Evolutionary conservation across 345 rosid genomes (phyloP).

Genomic region (Barbarea vulgaris): DNA sequence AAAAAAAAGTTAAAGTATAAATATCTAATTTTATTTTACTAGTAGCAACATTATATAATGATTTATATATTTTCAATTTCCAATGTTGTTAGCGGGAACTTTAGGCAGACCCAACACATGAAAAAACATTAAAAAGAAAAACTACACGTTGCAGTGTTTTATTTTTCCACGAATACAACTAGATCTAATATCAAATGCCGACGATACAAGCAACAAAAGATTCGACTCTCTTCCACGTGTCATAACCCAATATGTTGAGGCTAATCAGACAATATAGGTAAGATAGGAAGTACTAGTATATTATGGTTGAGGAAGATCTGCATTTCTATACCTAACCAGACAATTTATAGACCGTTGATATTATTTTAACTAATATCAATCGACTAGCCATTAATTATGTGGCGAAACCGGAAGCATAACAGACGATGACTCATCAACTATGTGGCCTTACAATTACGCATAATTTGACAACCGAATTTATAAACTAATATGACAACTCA

Average conservation of each 20-base stretch:
- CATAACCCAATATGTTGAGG: background rate
- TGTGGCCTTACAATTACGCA: slow-evolving; percentile 32
- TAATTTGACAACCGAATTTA: slow-evolving; percentile 34
- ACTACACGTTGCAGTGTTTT: slow-evolving; percentile 15
- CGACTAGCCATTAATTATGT: slow-evolving; percentile 24
- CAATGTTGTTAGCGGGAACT: background rate
- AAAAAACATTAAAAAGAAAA: background rate
- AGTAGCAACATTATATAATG: background rate
- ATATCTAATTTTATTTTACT: background rate
- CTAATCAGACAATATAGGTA: slow-evolving; percentile 24
- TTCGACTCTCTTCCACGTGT: slow-evolving; percentile 16
- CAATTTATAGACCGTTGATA: slow-evolving; percentile 30
- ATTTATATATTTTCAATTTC: background rate
- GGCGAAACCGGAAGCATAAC: slow-evolving; percentile 32
- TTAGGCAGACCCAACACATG: background rate
- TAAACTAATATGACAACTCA: slow-evolving; percentile 37
- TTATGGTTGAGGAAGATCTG: slow-evolving; percentile 40
- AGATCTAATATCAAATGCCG: background rate
- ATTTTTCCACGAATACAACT: background rate
- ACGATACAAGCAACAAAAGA: slow-evolving; percentile 14
- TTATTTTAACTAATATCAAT: slow-evolving; percentile 13
- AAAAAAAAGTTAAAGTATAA: no score
- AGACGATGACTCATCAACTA: slow-evolving; percentile 36
- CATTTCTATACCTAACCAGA: slow-evolving; percentile 39
- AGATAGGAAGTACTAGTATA: slow-evolving; percentile 20